Evolutionary conservation across 1,139 yeast genomes (phyloP).

Genomic region (Arxiozyma telluris): DNA sequence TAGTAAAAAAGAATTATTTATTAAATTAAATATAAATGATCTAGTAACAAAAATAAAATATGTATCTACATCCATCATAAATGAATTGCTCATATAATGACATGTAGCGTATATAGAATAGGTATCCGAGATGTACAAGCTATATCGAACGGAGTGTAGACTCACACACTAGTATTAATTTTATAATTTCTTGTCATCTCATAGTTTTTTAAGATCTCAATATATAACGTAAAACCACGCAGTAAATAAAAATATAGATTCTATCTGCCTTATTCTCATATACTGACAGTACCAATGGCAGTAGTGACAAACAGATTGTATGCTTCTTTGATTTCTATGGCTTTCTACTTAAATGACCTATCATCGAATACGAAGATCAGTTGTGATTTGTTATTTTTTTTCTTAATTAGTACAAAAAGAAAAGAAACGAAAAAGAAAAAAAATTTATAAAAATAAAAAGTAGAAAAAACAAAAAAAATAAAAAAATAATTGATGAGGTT

Average conservation of each 20-base stretch:
- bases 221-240: no score
- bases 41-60: background rate
- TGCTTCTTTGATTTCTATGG: no score
- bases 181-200: background rate
- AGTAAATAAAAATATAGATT: background rate
- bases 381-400: background rate
- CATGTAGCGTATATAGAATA: background rate
- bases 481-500: background rate
- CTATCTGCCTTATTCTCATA: no score
- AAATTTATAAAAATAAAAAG: no score
- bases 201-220: background rate
- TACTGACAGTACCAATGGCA: no score
- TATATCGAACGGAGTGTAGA: background rate
- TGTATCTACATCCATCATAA: no score
- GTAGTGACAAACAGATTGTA: background rate
- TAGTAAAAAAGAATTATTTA: no score
- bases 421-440: no score
- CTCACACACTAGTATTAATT: background rate
- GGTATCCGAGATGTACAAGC: background rate
- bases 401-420: no score
- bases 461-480: no score
- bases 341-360: background rate
- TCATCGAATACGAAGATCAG: background rate
- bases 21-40: no score
- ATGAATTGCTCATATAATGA: background rate